phyloP scores from a whole-genome alignment of 208 protist species.

The Leishmania braziliensis region DNA sequence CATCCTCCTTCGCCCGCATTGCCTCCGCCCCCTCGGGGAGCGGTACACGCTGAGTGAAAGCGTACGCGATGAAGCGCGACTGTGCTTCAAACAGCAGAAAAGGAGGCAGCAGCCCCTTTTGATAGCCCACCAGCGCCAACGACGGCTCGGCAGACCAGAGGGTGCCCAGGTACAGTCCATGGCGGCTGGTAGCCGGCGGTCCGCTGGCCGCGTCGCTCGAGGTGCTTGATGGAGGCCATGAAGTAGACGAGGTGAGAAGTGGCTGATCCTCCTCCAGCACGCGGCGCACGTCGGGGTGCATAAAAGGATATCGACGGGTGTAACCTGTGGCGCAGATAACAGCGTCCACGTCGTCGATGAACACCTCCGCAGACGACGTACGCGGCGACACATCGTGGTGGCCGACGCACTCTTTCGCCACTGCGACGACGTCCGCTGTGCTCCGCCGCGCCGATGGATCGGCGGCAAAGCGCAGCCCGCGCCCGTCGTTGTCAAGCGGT shows the following conservation, averaged over 20 bases:
- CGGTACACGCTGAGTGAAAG: conserved; percentile 66
- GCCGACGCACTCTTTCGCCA: conserved; percentile 28
- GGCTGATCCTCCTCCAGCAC: conserved; percentile 55
- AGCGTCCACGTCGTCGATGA: conserved; percentile 77
- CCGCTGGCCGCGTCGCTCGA: not conserved
- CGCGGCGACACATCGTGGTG: not conserved
- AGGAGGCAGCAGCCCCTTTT: conserved; percentile 75
- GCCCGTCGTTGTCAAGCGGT: conserved; percentile 41
- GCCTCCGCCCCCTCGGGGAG: conserved; percentile 41
- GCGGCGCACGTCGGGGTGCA: conserved; percentile 59
- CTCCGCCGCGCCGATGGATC: conserved; percentile 19
- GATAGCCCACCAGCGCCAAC: conserved; percentile 82
- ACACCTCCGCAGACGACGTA: conserved; percentile 23
- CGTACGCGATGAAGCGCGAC: conserved; percentile 78
- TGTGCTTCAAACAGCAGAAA: conserved; percentile 88
- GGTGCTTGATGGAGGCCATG: not conserved
- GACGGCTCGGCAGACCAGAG: conserved; percentile 57
- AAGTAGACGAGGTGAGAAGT: conserved; percentile 12
- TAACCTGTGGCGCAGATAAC: conserved; percentile 87
- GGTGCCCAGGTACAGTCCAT: conserved; percentile 81
- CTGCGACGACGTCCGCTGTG: conserved; percentile 39
- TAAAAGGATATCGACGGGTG: conserved; percentile 74
- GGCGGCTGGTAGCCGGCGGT: conserved; percentile 1
- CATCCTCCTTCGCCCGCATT: conserved; percentile 37
- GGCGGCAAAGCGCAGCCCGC: conserved; percentile 57